phyloP scores from a whole-genome alignment of 331 rosid genomes.

The Saraca asoca region DNA sequence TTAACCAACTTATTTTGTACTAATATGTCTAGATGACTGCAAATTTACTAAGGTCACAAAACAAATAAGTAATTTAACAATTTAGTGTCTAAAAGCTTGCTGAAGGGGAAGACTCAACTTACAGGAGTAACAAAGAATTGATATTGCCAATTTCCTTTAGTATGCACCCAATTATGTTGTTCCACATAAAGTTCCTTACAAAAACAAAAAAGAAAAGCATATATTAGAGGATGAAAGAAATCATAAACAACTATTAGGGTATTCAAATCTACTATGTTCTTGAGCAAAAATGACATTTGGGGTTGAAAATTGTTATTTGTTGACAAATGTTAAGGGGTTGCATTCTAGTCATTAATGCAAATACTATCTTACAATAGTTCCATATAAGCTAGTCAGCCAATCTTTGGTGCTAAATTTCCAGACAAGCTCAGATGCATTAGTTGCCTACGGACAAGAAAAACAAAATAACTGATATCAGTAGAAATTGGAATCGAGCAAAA shows the following conservation, averaged over 20 bases:
- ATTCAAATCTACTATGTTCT: slow-evolving; percentile 15
- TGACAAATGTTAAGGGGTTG: slow-evolving; percentile 1
- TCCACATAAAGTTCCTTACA: slow-evolving; percentile 96
- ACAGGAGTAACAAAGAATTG: slow-evolving; percentile 68
- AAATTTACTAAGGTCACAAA: slow-evolving; percentile 13
- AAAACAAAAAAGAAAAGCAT: slow-evolving; percentile 34
- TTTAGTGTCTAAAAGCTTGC: slow-evolving; percentile 12
- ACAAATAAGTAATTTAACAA: slow-evolving; percentile 18
- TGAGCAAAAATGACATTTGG: slow-evolving; percentile 21
- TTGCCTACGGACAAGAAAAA: slow-evolving; percentile 60
- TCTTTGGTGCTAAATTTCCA: slow-evolving; percentile 79
- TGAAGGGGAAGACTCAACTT: slow-evolving; percentile 46
- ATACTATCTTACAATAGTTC: slow-evolving; percentile 59
- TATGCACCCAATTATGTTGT: slow-evolving; percentile 69
- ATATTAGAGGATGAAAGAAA: slow-evolving; percentile 39
- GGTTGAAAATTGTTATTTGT: slow-evolving; percentile 16
- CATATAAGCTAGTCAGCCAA: slow-evolving; percentile 61
- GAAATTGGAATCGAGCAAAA: too few relatives aligned
- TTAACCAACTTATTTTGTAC: not conserved
- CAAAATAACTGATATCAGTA: not conserved
- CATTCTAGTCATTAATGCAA: slow-evolving; percentile 17
- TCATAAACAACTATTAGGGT: slow-evolving; percentile 19
- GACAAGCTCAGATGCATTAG: slow-evolving; percentile 56
- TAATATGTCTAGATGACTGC: slow-evolving; percentile 14
- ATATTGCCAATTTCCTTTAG: slow-evolving; percentile 86